Evolutionary conservation across 805 yeast species (phyloP).

Genomic region (Kodamaea neixiangensis): DNA sequence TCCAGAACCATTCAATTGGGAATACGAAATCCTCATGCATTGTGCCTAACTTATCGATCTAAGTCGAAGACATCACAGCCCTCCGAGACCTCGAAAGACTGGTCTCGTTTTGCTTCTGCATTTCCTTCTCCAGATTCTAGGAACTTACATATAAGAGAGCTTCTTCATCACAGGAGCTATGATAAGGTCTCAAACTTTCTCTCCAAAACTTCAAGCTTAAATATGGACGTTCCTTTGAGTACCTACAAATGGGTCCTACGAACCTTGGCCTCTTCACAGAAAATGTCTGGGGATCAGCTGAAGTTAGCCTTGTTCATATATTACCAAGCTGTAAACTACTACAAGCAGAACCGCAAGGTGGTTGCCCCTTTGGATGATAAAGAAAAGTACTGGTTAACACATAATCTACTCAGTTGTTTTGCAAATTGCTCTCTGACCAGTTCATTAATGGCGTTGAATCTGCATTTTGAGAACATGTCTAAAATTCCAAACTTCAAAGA

Average conservation of each 20-base stretch:
- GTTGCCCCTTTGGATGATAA: conserved; percentile 11
- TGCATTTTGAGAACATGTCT: conserved; percentile 21
- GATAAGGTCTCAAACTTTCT: neutral
- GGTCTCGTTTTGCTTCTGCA: neutral
- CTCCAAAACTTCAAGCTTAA: neutral
- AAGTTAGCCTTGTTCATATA: conserved; percentile 10
- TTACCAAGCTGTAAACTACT: conserved; percentile 10
- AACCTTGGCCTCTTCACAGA: neutral
- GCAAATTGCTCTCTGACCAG: conserved; percentile 12
- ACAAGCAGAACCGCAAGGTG: conserved; percentile 11
- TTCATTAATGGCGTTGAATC: conserved; percentile 17
- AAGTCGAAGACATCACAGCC: neutral
- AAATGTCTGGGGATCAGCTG: conserved; percentile 7
- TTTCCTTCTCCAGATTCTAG: conserved; percentile 4
- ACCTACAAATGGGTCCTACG: conserved; percentile 8
- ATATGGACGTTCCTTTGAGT: conserved; percentile 1
- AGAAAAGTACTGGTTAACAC: conserved; percentile 7
- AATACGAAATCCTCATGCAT: neutral
- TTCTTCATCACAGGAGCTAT: neutral
- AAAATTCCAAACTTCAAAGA: conserved; percentile 7
- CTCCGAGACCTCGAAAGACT: neutral
- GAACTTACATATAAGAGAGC: neutral
- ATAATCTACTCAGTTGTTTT: conserved; percentile 11
- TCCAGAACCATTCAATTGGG: neutral
- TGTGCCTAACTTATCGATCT: neutral